Base-by-base conservation (phyloP, 345 rosid species). In the Rhodomyrtus tomentosa region DNA sequence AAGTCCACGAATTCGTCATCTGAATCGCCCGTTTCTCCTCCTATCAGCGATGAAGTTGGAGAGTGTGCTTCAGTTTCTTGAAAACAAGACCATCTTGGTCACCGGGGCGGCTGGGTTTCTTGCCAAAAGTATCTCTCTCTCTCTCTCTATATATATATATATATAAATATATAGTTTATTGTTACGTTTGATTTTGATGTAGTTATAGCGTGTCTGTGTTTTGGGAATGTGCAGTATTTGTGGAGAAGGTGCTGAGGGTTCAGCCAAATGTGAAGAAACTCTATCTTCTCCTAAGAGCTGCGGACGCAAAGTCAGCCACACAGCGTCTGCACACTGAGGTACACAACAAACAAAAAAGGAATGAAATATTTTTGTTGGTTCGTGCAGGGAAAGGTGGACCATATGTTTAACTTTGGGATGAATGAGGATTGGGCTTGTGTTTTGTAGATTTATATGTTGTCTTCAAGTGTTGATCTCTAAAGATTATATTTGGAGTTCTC, bases 101-200 rank as follows among this genome's bases (percentile, higher is more conserved):
- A 90, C 90, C 14, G 92, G 92, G 25, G 92, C 89, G 27, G 87
- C 92, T 81, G 92, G 92, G 4, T 90, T 85, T 59, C 88, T 90
- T 3, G 92, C 92, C 68, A 90, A 89, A 86, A 86, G 92, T 90
- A 76, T 6, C 18, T 22, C 11, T 15, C 27, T 42, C n/a, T 80
- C 13, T 25, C 45, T 80, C 62, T 18, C 13, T 83, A 32, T 25
- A 42, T 55, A n/a, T 54, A 27, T 22, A n/a, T n/a, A n/a, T n/a
- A n/a, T 83, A 32, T 25, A 42, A 50, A n/a, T 54, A 27, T 22
- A 7, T 25, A 10, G 10, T 62, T 10, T 22, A 54, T 8, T 55
- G 14, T 48, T 6, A 9, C 24, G 22, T 53, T 53, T 20, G 55
- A 20, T 53, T 68, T 38, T 32, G 45, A 68, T 68, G 18, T 29